Evolutionary conservation across 75 land plant species (phyloP).

Genomic region (Chamaecyparis obtusa): DNA sequence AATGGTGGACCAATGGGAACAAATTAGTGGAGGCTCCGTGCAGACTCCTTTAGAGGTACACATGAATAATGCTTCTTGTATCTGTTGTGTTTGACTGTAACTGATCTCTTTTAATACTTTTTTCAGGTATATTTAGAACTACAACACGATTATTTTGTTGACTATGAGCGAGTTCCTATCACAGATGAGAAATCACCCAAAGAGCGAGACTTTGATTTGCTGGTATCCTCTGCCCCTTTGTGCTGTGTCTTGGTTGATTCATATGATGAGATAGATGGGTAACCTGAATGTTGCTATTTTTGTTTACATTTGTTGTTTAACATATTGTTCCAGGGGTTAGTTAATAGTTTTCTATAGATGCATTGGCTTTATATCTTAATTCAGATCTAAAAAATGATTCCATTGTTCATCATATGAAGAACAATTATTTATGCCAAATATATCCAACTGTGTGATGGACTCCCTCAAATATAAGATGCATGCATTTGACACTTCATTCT

Average conservation of each 20-base stretch:
- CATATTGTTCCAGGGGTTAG: neutral
- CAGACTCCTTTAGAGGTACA: slow-evolving; percentile 92
- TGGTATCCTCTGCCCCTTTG: slow-evolving; percentile 42
- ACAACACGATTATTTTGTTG: slow-evolving; percentile 73
- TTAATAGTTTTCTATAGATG: neutral
- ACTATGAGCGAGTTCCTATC: slow-evolving; percentile 93
- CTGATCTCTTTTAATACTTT: neutral
- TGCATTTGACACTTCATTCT: neutral
- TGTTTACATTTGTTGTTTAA: neutral
- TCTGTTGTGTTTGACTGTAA: neutral
- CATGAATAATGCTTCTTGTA: neutral
- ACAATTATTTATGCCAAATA: neutral
- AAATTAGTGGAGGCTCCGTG: slow-evolving; percentile 59
- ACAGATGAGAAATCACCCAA: slow-evolving; percentile 98
- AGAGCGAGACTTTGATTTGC: slow-evolving; percentile 85
- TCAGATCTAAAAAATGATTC: neutral
- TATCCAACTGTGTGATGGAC: neutral
- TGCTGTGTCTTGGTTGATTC: neutral
- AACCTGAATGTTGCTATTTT: neutral
- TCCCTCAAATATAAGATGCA: neutral
- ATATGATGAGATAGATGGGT: neutral
- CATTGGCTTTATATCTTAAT: neutral
- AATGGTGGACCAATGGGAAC: slow-evolving; percentile 99
- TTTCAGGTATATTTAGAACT: slow-evolving; percentile 86
- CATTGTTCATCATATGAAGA: neutral